A percentile compares a stretch with the other conserved stretches of the same genome.
Evolutionary conservation across 257 asterid genomes (phyloP).

Genomic region (Orobanche coerulescens): DNA sequence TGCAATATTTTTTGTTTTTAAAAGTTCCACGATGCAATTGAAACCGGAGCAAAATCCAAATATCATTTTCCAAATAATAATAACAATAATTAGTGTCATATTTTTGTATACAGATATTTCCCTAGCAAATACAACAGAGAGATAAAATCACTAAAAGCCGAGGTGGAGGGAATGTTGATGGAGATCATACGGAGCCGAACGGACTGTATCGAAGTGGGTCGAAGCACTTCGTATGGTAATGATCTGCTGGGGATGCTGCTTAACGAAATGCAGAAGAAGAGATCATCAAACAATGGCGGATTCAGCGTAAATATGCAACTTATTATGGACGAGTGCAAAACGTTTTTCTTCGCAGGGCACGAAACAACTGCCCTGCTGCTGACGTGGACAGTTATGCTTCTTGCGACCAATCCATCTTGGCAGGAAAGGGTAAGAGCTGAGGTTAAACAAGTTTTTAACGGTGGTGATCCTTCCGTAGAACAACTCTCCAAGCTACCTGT

Average conservation of each 20-base stretch:
- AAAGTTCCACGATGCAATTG: too few relatives aligned
- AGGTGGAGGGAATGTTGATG: conserved; percentile 74
- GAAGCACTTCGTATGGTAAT: conserved; percentile 63
- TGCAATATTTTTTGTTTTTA: too few relatives aligned
- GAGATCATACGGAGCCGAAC: conserved; percentile 75
- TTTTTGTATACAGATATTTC: conserved; percentile 57
- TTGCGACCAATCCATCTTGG: conserved; percentile 67
- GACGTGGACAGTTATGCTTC: conserved; percentile 81
- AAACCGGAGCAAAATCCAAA: too few relatives aligned
- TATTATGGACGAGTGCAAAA: conserved; percentile 91
- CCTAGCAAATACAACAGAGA: conserved; percentile 89
- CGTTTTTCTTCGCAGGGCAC: conserved; percentile 92
- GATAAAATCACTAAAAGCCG: conserved; percentile 57
- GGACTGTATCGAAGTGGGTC: conserved; percentile 59
- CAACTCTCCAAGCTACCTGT: conserved; percentile 63
- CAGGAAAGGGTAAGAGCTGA: conserved; percentile 64
- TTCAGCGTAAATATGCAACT: conserved; percentile 57
- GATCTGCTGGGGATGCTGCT: conserved; percentile 71
- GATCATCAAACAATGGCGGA: conserved; percentile 32
- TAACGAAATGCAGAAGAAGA: conserved; percentile 66
- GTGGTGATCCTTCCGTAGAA: conserved; percentile 40
- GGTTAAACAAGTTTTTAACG: conserved; percentile 44
- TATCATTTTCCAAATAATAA: too few relatives aligned
- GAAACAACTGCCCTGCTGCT: conserved; percentile 82
- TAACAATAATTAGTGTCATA: too few relatives aligned